phyloP scores from a whole-genome alignment of 257 asterid species.

The Nicotiana undulata region DNA sequence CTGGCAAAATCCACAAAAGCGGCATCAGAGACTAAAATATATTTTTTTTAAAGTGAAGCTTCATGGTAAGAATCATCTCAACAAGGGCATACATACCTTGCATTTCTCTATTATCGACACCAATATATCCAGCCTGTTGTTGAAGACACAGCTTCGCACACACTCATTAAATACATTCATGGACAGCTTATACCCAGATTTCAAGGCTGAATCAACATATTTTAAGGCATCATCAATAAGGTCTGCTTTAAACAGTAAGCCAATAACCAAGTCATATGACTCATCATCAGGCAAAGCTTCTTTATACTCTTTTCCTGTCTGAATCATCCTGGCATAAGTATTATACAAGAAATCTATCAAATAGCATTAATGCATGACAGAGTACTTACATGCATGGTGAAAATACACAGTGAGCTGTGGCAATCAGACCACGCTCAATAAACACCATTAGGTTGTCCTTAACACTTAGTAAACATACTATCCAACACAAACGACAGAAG shows the following conservation, averaged over 20 bases:
- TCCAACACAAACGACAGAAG: not conserved
- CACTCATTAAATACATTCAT: slow-evolving; percentile 43
- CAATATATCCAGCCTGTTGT: slow-evolving; percentile 54
- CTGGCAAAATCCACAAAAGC: slow-evolving; percentile 37
- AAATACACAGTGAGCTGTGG: not conserved
- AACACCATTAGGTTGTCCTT: not conserved
- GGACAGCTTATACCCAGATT: slow-evolving; percentile 61
- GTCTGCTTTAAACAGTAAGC: slow-evolving; percentile 51
- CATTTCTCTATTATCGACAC: slow-evolving; percentile 75
- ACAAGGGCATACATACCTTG: slow-evolving; percentile 47
- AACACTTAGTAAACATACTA: not conserved
- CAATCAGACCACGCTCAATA: not conserved
- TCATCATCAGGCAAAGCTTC: slow-evolving; percentile 79
- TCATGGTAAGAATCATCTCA: not conserved
- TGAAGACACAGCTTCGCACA: slow-evolving; percentile 38
- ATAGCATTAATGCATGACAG: slow-evolving; percentile 7
- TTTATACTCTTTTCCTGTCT: slow-evolving; percentile 51
- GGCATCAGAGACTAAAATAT: slow-evolving; percentile 2
- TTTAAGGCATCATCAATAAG: slow-evolving; percentile 62
- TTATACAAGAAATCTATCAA: slow-evolving; percentile 22
- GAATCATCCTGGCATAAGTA: slow-evolving; percentile 69
- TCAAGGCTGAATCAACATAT: slow-evolving; percentile 50
- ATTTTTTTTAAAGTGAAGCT: too few relatives aligned
- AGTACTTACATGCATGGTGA: not conserved
- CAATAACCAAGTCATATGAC: slow-evolving; percentile 67